These are phyloP conservation scores for Cercospora zeae-maydis DNA, from an alignment of 2,329 filamentous ascomycete genomes.

Conservation along the genomic window DNA sequence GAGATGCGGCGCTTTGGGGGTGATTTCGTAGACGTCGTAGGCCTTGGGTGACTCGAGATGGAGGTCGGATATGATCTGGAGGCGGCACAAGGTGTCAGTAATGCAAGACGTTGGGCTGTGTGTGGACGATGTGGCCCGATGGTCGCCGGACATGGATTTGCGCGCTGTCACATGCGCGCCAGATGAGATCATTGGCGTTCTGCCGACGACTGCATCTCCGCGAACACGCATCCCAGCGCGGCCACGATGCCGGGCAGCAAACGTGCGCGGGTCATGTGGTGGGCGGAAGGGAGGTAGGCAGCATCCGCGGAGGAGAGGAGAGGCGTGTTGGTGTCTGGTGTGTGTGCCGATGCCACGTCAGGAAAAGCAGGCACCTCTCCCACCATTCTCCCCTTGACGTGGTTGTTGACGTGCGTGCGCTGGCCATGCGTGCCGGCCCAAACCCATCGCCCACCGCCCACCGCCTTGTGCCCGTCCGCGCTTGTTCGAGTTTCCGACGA, in stretches of 20 bases:
- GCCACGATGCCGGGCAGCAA: not conserved
- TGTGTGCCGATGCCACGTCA: not conserved
- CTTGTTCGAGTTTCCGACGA: not conserved
- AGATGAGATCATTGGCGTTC: conserved; percentile 1
- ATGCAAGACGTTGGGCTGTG: not conserved
- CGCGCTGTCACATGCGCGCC: conserved; percentile 1
- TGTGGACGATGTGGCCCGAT: not conserved
- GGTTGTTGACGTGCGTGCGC: not conserved
- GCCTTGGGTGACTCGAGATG: conserved; percentile 51
- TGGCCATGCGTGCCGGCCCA: not conserved
- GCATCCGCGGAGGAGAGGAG: not conserved
- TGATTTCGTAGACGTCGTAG: conserved; percentile 52
- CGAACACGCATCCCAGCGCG: not conserved
- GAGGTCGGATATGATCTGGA: conserved; percentile 53
- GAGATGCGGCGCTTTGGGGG: conserved; percentile 49
- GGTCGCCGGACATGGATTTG: not conserved
- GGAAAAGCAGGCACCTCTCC: not conserved
- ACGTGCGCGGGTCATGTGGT: not conserved
- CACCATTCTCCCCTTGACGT: not conserved
- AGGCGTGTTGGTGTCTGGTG: no score
- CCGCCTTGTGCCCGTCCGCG: not conserved
- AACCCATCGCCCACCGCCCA: not conserved
- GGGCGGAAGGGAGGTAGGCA: conserved; percentile 1
- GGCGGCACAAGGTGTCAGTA: conserved; percentile 18
- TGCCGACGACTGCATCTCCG: not conserved